Percentiles rank a stretch among this genome's conserved stretches.
These are phyloP conservation scores for Leucoagaricus sp. DNA, from an alignment of 1,284 basidiomycete genomes.

Conservation along the genomic window DNA sequence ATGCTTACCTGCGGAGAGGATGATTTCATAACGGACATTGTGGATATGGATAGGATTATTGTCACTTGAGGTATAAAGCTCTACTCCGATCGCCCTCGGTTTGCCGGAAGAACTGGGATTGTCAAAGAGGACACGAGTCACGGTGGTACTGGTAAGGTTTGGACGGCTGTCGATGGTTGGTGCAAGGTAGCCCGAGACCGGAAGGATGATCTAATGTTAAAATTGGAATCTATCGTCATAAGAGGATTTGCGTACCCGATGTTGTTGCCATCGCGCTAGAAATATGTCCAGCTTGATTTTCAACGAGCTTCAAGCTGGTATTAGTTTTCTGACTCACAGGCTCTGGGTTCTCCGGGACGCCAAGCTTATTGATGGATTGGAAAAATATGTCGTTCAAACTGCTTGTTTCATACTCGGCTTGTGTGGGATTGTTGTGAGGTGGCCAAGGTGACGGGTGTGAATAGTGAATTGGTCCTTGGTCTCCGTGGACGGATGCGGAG, in stretches of 20 bases:
- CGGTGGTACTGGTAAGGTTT: slow-evolving; percentile 7
- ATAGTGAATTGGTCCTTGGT: slow-evolving; percentile 1
- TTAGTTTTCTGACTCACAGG: background rate
- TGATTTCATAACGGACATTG: slow-evolving; percentile 8
- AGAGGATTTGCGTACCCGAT: slow-evolving; percentile 2
- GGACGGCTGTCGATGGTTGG: background rate
- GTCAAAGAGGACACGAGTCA: slow-evolving; percentile 11
- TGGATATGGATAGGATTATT: background rate
- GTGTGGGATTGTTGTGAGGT: background rate
- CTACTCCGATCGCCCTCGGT: slow-evolving; percentile 6
- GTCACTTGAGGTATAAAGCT: background rate
- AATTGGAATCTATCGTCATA: background rate
- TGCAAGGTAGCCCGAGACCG: slow-evolving; percentile 10
- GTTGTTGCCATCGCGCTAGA: slow-evolving; percentile 2
- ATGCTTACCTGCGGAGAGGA: slow-evolving; percentile 11
- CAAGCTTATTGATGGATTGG: background rate
- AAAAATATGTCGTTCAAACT: background rate
- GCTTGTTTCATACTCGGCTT: background rate
- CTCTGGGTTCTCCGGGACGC: background rate
- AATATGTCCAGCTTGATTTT: background rate
- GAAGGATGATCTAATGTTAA: slow-evolving; percentile 3
- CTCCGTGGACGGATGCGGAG: background rate
- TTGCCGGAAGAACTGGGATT: background rate
- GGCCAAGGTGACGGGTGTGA: slow-evolving; percentile 3
- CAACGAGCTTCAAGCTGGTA: too few relatives aligned